These are phyloP conservation scores for Ophiosphaerella korrae DNA, from an alignment of 2,329 filamentous ascomycete genomes.

Conservation along the genomic window DNA sequence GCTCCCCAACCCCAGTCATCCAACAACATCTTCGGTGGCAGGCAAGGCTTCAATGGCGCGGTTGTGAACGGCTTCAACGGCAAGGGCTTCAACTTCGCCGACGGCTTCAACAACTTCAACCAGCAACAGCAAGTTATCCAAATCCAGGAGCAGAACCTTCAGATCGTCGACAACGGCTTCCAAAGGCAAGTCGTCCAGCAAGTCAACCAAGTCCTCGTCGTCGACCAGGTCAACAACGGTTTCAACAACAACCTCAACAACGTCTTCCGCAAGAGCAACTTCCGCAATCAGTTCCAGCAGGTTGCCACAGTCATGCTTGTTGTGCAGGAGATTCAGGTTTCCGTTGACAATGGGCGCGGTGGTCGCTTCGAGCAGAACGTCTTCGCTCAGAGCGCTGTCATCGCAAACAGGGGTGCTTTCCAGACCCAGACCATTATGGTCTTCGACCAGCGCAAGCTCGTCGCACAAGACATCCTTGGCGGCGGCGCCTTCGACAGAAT, in stretches of 20 bases:
- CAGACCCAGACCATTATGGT: constrained; percentile 38
- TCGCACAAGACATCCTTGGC: constrained; percentile 34
- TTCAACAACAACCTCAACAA: constrained; percentile 40
- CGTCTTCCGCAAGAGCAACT: constrained; percentile 37
- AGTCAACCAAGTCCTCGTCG: constrained; percentile 34
- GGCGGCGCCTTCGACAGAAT: constrained; percentile 18
- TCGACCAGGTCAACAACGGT: constrained; percentile 36
- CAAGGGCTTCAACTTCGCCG: constrained; percentile 37
- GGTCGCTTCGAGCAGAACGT: constrained; percentile 29
- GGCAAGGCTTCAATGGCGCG: constrained; percentile 13
- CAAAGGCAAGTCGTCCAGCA: constrained; percentile 33
- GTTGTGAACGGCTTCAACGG: constrained; percentile 23
- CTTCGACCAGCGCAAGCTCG: constrained; percentile 30
- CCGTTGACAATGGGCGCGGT: constrained; percentile 31
- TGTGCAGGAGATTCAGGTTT: constrained; percentile 38
- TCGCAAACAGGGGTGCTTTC: constrained; percentile 35
- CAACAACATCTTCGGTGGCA: constrained; percentile 3
- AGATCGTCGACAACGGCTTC: constrained; percentile 31
- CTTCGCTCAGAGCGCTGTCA: constrained; percentile 34
- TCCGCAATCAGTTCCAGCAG: constrained; percentile 24
- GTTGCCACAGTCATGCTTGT: constrained; percentile 34
- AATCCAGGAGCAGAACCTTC: constrained; percentile 33
- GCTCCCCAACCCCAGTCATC: constrained; percentile 24
- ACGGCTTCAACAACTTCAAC: constrained; percentile 40
- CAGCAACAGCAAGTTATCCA: constrained; percentile 36